These are phyloP conservation scores for Sherardia arvensis DNA, from an alignment of 257 asterid species.

Conservation along the genomic window DNA sequence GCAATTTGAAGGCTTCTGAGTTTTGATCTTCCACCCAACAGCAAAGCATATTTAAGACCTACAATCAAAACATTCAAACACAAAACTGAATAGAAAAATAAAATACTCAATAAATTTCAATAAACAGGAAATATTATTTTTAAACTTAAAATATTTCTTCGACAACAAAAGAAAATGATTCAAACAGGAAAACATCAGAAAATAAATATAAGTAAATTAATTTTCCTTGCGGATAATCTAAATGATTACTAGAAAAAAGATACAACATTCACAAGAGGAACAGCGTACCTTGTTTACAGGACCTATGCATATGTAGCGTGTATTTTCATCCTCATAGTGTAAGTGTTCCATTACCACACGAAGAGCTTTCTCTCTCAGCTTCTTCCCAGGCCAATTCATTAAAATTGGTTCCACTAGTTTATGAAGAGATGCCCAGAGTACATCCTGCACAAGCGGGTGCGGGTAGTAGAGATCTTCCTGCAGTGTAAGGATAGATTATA, in stretches of 20 bases:
- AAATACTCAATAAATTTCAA: neutral
- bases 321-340: conserved; percentile 97
- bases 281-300: conserved; percentile 86
- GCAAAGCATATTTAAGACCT: conserved; percentile 96
- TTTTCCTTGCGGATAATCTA: no score
- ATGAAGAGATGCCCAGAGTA: conserved; percentile 88
- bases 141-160: neutral
- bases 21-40: conserved; percentile 97
- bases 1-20: conserved; percentile 96
- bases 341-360: conserved; percentile 73
- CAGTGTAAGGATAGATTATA: conserved; percentile 15
- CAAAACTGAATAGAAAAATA: neutral
- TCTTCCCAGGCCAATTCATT: conserved; percentile 91
- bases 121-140: neutral
- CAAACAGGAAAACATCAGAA: neutral
- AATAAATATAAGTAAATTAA: neutral
- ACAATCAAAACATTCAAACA: conserved; percentile 7
- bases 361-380: conserved; percentile 71
- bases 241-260: neutral
- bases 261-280: neutral
- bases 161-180: neutral
- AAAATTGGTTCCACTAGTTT: conserved; percentile 77
- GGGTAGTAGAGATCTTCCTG: conserved; percentile 99
- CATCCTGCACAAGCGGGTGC: conserved; percentile 78
- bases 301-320: conserved; percentile 89